Percentiles rank a stretch among this genome's conserved stretches.
Conservation (phyloP, 2,329 filamentous ascomycete genomes). For the Lecanicillium sp. region DNA sequence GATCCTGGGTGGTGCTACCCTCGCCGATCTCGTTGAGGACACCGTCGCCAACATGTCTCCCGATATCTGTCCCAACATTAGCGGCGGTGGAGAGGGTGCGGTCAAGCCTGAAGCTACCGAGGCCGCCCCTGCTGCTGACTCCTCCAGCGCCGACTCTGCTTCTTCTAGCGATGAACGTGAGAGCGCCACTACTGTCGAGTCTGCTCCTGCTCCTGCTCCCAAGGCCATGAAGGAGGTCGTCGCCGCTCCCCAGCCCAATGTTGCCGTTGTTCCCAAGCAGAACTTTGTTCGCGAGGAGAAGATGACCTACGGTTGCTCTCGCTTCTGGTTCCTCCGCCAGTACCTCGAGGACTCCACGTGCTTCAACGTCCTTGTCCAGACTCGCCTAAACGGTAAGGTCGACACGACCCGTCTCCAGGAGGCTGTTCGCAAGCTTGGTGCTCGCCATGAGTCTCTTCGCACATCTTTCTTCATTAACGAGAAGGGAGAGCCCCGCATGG, state of each 20-base stretch:
- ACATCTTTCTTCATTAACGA: slow-evolving; percentile 19
- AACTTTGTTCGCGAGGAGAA: slow-evolving; percentile 12
- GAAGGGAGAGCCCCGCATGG: slow-evolving; percentile 20
- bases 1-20: slow-evolving; percentile 31
- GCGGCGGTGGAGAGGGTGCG: slow-evolving; percentile 25
- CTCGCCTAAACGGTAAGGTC: slow-evolving; percentile 14
- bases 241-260: slow-evolving; percentile 3
- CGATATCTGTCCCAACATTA: slow-evolving; percentile 13
- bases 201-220: slow-evolving; percentile 1
- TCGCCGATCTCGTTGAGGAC: slow-evolving; percentile 17
- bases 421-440: slow-evolving; percentile 15
- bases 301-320: slow-evolving; percentile 14
- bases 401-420: slow-evolving; percentile 15
- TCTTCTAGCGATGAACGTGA: slow-evolving; percentile 11
- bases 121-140: slow-evolving; percentile 16
- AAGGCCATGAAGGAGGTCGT: slow-evolving; percentile 6
- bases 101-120: slow-evolving; percentile 22
- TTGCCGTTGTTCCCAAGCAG: slow-evolving; percentile 5
- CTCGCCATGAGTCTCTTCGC: slow-evolving; percentile 20
- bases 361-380: slow-evolving; percentile 16
- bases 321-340: slow-evolving; percentile 14
- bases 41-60: slow-evolving; percentile 13
- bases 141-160: slow-evolving; percentile 18
- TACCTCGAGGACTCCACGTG: slow-evolving; percentile 16
- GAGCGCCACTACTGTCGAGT: slow-evolving; percentile 7